Evolutionary conservation across 2,329 filamentous ascomycete genomes (phyloP).

Genomic region (Colletotrichum coccodes): DNA sequence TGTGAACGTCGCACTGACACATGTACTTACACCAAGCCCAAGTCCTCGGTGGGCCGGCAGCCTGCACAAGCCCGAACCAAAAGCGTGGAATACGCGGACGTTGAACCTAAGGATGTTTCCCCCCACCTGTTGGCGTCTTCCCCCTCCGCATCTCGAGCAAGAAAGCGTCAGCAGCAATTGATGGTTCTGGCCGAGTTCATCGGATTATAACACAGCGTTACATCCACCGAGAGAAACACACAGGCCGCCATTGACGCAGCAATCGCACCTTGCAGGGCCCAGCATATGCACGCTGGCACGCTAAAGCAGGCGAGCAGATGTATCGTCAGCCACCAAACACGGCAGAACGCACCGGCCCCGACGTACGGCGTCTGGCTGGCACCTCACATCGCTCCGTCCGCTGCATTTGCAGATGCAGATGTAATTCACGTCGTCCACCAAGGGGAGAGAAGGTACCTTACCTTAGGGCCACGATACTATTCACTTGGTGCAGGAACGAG

Average conservation of each 20-base stretch:
- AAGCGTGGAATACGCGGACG: not conserved
- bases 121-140: not conserved
- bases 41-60: not conserved
- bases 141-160: not conserved
- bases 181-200: not conserved
- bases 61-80: not conserved
- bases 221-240: constrained; percentile 6
- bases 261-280: constrained; percentile 8
- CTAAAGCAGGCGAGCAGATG: constrained; percentile 13
- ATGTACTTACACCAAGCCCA: not conserved
- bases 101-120: not conserved
- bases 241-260: constrained; percentile 11
- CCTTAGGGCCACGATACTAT: constrained; percentile 28
- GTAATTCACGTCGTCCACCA: constrained; percentile 1
- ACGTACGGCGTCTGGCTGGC: not conserved
- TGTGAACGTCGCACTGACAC: not conserved
- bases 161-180: not conserved
- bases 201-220: not conserved
- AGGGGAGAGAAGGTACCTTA: constrained; percentile 24
- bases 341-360: constrained; percentile 1
- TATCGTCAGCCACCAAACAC: constrained; percentile 28
- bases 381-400: not conserved
- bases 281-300: not conserved
- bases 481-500: constrained; percentile 26
- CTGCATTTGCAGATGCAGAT: not conserved